Evolutionary conservation across 2,329 filamentous ascomycete species (phyloP), one percentile per base, ranked within the genome.

Genomic region (Ascochyta pisi): DNA sequence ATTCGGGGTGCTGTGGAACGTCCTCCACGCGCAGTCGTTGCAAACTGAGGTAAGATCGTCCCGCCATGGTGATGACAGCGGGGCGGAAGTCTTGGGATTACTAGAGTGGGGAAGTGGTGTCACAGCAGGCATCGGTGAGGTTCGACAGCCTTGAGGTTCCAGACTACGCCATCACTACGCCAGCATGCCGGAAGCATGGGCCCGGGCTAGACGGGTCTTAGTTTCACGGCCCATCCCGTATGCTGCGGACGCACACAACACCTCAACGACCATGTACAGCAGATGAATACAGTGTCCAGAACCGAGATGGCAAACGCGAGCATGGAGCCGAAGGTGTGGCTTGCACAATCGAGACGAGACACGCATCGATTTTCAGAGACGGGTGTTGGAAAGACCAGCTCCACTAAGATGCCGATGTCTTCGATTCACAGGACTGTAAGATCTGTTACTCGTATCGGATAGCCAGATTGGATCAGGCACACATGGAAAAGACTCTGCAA

Each of bases 1-100:
- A 48, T 15, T 62, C 58, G 10, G 53, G 43, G 51, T 69, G 66
- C 41, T 43, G 57, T 26, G 68, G 67, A 24, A 70, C 53, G 23
- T 68, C 54, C 34, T 49, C 54, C 16, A 57, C 15, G 35, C 40
- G 43, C 40, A 57, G 27, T n/a, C 44, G 44, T 22, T 52, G 43
- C 49, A 57, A 44, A 48, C 37, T 38, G 44, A 46, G 62, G 45
- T 53, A 57, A 38, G 40, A 33, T 55, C 22, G 52, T 31, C 37
- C 45, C 35, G 43, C 45, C 60, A 61, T 64, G 26, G n/a, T 34
- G 3, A 13, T 38, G 33, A 16, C 44, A 56, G 60, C 47, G 60
- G 60, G 60, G 57, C 62, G 60, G 63, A 64, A 52, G 42, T 54
- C 58, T 63, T 61, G 60, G 54, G 37, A 39, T 34, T 47, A 13